Percentiles rank a stretch among this genome's conserved stretches.
Conservation (phyloP, 2,329 filamentous ascomycete genomes). For the Myriosclerotinia scirpicola region DNA sequence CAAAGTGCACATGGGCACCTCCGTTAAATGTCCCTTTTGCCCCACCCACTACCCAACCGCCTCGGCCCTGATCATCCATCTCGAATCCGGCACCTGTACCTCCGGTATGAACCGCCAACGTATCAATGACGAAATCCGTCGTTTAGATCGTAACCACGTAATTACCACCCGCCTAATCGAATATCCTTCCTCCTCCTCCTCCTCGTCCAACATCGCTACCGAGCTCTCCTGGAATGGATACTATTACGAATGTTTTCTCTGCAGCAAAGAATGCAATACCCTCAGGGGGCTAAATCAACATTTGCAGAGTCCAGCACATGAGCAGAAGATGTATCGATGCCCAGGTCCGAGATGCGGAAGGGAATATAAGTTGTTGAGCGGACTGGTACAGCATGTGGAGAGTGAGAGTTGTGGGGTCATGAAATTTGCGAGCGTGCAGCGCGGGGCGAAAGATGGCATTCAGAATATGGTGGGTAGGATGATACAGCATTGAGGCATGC, state of each 20-base stretch:
- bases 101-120: slow-evolving; percentile 48
- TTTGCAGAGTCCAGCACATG: slow-evolving; percentile 53
- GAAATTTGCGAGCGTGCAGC: slow-evolving; percentile 32
- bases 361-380: slow-evolving; percentile 33
- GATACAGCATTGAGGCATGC: not conserved
- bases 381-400: slow-evolving; percentile 35
- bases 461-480: slow-evolving; percentile 42
- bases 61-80: slow-evolving; percentile 61
- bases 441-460: slow-evolving; percentile 28
- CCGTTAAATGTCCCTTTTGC: slow-evolving; percentile 58
- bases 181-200: slow-evolving; percentile 43
- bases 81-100: slow-evolving; percentile 51
- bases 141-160: slow-evolving; percentile 48
- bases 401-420: slow-evolving; percentile 37
- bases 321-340: slow-evolving; percentile 43
- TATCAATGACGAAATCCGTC: slow-evolving; percentile 49
- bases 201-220: slow-evolving; percentile 44
- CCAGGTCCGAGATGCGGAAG: slow-evolving; percentile 27
- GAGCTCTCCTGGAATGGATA: slow-evolving; percentile 47
- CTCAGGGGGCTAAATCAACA: slow-evolving; percentile 50
- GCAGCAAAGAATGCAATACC: slow-evolving; percentile 46
- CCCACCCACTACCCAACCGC: slow-evolving; percentile 47
- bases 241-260: slow-evolving; percentile 55
- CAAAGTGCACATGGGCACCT: slow-evolving; percentile 47
- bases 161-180: slow-evolving; percentile 55